Evolutionary conservation across 2,329 filamentous ascomycete species (phyloP), one percentile per base, ranked within the genome.

Genomic region (Hymenoscyphus scutula): DNA sequence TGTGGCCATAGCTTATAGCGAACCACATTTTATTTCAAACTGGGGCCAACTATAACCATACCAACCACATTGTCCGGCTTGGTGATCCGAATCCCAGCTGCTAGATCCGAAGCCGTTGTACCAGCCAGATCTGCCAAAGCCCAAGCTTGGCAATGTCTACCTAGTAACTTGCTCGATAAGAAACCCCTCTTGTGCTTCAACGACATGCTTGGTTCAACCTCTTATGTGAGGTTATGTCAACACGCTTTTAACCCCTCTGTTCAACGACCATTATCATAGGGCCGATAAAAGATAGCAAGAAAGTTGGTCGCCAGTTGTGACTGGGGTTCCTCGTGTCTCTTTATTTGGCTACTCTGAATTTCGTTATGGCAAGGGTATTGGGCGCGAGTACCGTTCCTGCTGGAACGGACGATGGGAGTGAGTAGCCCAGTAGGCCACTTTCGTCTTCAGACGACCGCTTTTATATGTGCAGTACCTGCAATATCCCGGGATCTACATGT

Each of bases 211-310:
- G 32, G 61, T 65, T 69, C 59, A 55, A 65, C 64, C 63, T 67
- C 59, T 66, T 60, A 65, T 63, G 65, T 61, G 59, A 45, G 56
- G 56, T 66, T 61, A 64, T 62, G 65, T 62, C 61, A 45, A 54
- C 60, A 62, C 62, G 58, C 27, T 61, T 38, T 56, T 13, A 13
- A 25, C 8, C 23, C 19, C 23, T 25, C 23, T 25, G 45, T 38
- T 30, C 58, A 57, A 51, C 34, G 23, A 25, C 27, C 23, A 48
- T 34, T 57, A n/a, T 38, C 34, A 63, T 64, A 61, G 64, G 64
- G 15, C 62, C 62, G 60, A 61, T 66, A 57, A 51, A 66, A 48
- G n/a, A 19, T 32, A 53, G 48, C 17, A 32, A 19, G 25, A 51
- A 51, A 4, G 19, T 13, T 25, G 45, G 45, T 23, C 23, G 45